Base-by-base conservation (phyloP, 2,329 filamentous ascomycete species). In the Coniochaeta sp. region DNA sequence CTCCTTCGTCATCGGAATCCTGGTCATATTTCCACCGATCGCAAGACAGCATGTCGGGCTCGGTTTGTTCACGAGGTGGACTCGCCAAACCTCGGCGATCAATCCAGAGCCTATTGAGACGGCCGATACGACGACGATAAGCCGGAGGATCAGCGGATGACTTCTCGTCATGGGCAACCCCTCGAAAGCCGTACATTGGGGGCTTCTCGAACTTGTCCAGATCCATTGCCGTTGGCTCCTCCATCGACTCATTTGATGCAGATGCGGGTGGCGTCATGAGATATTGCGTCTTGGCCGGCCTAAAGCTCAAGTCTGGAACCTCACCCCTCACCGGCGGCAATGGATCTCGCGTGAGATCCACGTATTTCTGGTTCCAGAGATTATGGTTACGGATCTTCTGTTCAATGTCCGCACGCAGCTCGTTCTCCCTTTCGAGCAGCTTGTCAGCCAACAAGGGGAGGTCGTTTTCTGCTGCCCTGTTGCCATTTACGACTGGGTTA, bases 11-110 rank as follows among this genome's bases (percentile, higher is more conserved):
- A 67, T 96, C 90, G 28, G 88, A 87, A 68, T 93, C 90, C 50
- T 89, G 86, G 69, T 96, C 91, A 75, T 91, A 96, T 75, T 92
- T 96, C 83, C 89, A 96, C 62, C 87, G 84, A 70, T 93, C 90
- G 28, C 75, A 77, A 60, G 81, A 52, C 28, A 56, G 9, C 30
- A 38, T 24, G 28, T 22, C 54, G 57, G 79, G 71, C 26, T 74
- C 72, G 52, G 72, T 68, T 42, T 81, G 74, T 69, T 73, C 73
- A 71, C 75, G 77, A 70, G 73, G 77, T 61, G 78, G 76, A 58
- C 78, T 81, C 50, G 73, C 81, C 70, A 91, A 78, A 60, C 88
- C 87, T 66, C 90, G 87, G 67, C 92, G 88, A 74, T 98, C 95
- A 65, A 98, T 91, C 83, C 92, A 91, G 65, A 96, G 74, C 42